Base-by-base conservation (phyloP, 768 basidiomycete species). In the Mrakia blollopis region DNA sequence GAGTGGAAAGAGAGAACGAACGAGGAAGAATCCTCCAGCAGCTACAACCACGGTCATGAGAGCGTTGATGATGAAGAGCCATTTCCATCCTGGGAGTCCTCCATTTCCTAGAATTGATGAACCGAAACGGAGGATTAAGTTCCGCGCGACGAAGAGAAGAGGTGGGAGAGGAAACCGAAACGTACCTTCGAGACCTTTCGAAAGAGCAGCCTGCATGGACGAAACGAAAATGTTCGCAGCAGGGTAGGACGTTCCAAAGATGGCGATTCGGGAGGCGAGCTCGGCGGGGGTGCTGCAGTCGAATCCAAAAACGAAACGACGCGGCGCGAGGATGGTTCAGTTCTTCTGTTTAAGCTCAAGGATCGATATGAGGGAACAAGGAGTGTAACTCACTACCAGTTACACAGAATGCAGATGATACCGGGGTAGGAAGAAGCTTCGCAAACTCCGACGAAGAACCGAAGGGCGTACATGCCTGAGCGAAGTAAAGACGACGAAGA, bases 371-470 rank as follows among this genome's bases (percentile, higher is more conserved):
- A 73, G 60, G 35, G 23, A 11, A 35, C 4, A 23, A 35, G 23
- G 60, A 47, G 25, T 10, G 25, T 9, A 11, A 72, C 72, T 72
- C 39, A 72, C 72, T 77, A 77, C 72, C 73, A 74, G 9, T 44
- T n/a, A 44, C 77, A 78, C 30, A 78, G 32, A 41, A 78, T 50
- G 30, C 39, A 23, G 39, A 78, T 71, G 67, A 78, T 69, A 2
- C 70, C 50, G 10, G 54, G 62, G 11, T 83, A 83, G 18, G 75
- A 73, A 32, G 78, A 80, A 0, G 80, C 78, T 62, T 82, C 81
- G 41, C 54, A 54, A 9, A 70, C 54, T 7, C 81, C 81, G 63
- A 82, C 81, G 70, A 82, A 80, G 67, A 81, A 80, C 25, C 81
- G 72, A 6, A 82, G 70, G 35, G 72, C 80, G 63, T 81, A 81